Evolutionary conservation across 208 protist genomes (phyloP).

Genomic region (Tritrichomonas musculus): DNA sequence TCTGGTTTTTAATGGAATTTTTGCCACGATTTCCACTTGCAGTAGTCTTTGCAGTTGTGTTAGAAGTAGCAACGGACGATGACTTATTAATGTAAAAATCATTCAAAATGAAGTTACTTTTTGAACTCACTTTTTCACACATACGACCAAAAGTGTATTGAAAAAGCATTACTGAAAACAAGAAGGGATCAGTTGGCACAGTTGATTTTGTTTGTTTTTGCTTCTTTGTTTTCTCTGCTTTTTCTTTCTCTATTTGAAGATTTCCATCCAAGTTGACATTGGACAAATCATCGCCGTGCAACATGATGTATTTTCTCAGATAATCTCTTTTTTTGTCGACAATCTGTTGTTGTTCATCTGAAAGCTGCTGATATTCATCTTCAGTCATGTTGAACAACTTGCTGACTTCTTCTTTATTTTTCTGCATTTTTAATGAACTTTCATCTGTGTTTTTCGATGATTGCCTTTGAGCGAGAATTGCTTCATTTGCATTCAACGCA

Average conservation of each 20-base stretch:
- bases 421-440: background rate
- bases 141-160: background rate
- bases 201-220: background rate
- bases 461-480: background rate
- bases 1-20: background rate
- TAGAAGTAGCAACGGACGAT: background rate
- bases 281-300: background rate
- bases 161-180: background rate
- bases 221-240: background rate
- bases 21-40: background rate
- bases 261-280: background rate
- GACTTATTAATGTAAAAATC: background rate
- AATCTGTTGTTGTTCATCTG: background rate
- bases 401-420: background rate
- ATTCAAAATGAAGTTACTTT: background rate
- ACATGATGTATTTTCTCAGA: background rate
- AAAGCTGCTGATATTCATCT: background rate
- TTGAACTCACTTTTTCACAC: background rate
- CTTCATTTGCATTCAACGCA: background rate
- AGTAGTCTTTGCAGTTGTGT: background rate
- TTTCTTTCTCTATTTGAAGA: background rate
- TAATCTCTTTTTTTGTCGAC: background rate
- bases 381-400: constrained; percentile 25
- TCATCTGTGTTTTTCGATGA: background rate
- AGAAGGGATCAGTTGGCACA: background rate